Percentiles rank a stretch among this genome's conserved stretches.
phyloP scores from a whole-genome alignment of 768 basidiomycete species.

The Thelephora aurantiotincta region DNA sequence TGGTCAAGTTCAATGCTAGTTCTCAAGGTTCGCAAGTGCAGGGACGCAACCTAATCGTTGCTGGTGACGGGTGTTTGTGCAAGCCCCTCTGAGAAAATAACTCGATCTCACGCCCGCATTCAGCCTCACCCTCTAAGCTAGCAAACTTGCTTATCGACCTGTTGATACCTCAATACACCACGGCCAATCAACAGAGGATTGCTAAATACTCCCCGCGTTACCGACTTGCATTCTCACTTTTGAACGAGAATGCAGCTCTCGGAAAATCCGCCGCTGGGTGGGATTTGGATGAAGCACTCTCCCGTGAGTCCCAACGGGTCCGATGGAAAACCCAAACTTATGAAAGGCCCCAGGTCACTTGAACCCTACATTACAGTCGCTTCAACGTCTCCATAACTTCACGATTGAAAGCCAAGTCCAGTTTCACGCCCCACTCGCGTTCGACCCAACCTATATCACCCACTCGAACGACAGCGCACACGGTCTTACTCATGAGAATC shows the following conservation, averaged over 20 bases:
- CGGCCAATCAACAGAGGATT: slow-evolving; percentile 32
- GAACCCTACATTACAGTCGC: slow-evolving; percentile 41
- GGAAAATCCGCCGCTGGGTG: slow-evolving; percentile 49
- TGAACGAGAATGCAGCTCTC: slow-evolving; percentile 78
- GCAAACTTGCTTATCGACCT: slow-evolving; percentile 25
- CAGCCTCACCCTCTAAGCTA: slow-evolving; percentile 2
- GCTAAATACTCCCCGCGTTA: slow-evolving; percentile 73
- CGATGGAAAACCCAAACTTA: neutral
- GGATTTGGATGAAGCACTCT: slow-evolving; percentile 55
- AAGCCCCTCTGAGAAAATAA: too few relatives aligned
- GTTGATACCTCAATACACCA: slow-evolving; percentile 24
- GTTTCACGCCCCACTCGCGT: slow-evolving; percentile 80
- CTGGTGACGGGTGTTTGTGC: too few relatives aligned
- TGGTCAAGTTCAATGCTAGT: too few relatives aligned
- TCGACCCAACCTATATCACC: slow-evolving; percentile 36
- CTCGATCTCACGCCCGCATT: slow-evolving; percentile 1
- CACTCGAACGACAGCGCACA: slow-evolving; percentile 25
- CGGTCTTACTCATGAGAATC: slow-evolving; percentile 63
- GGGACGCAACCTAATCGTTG: too few relatives aligned
- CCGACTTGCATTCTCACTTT: slow-evolving; percentile 80
- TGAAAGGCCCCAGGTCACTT: slow-evolving; percentile 42
- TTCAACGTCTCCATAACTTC: slow-evolving; percentile 71
- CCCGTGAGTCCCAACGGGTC: slow-evolving; percentile 31
- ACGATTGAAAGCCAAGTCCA: slow-evolving; percentile 92
- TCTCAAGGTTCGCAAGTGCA: too few relatives aligned